Conservation (phyloP, 139 green algal species). For the Diplosphaera chodatii region DNA sequence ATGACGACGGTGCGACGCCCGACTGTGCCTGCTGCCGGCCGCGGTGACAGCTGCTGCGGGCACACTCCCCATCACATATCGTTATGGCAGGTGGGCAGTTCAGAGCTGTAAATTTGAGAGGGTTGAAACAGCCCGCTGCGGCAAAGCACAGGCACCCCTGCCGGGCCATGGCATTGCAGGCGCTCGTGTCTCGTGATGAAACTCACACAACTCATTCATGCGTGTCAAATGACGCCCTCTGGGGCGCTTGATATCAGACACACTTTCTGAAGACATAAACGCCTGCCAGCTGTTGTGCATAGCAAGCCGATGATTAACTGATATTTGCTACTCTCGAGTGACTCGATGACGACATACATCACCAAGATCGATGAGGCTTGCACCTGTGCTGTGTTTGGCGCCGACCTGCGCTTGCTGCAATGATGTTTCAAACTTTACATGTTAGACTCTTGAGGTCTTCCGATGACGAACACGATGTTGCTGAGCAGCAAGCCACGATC, state of each 20-base stretch:
- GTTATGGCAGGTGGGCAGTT: too few relatives aligned
- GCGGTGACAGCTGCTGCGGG: not conserved
- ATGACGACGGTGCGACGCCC: not conserved
- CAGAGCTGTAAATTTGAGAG: too few relatives aligned
- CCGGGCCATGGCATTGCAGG: too few relatives aligned
- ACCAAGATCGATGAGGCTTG: slow-evolving; percentile 34
- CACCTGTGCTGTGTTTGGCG: not conserved
- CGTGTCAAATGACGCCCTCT: slow-evolving; percentile 25
- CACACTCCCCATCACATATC: too few relatives aligned
- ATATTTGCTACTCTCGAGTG: slow-evolving; percentile 35
- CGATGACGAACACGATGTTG: not conserved
- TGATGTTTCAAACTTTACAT: not conserved
- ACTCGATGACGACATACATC: slow-evolving; percentile 26
- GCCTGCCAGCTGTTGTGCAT: not conserved
- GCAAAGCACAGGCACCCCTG: too few relatives aligned
- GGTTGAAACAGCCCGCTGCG: too few relatives aligned
- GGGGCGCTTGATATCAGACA: not conserved
- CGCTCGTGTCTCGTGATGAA: slow-evolving; percentile 3
- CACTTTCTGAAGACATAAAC: not conserved
- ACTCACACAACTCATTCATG: slow-evolving; percentile 22
- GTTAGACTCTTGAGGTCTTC: not conserved
- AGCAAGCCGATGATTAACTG: slow-evolving; percentile 20
- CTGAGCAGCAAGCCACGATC: slow-evolving; percentile 1
- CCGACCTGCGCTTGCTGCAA: not conserved
- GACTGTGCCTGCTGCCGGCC: not conserved